phyloP scores from a whole-genome alignment of 331 rosid genomes.

The Telfairia occidentalis region DNA sequence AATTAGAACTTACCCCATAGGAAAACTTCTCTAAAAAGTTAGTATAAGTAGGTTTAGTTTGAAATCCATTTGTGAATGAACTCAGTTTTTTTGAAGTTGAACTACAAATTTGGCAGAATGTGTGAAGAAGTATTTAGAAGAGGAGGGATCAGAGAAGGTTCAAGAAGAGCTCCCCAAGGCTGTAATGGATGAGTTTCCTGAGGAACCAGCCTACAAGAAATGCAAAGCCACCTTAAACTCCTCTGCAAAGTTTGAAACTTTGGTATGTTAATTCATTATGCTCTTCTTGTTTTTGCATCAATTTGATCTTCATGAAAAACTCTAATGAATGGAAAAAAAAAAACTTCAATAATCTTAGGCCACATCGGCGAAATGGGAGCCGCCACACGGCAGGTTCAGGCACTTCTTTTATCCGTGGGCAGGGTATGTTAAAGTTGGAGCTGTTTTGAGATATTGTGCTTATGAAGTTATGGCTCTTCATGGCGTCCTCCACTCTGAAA shows the following conservation, averaged over 20 bases:
- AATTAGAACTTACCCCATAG: no score
- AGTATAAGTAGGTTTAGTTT: no score
- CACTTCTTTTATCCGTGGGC: constrained; percentile 64
- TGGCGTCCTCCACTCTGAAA: constrained; percentile 60
- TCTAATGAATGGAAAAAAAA: background rate
- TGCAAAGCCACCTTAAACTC: constrained; percentile 54
- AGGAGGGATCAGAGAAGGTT: constrained; percentile 33
- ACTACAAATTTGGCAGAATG: constrained; percentile 34
- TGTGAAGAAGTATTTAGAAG: constrained; percentile 47
- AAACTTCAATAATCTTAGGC: constrained; percentile 35
- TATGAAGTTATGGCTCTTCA: constrained; percentile 73
- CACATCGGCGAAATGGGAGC: constrained; percentile 72
- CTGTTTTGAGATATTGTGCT: constrained; percentile 54
- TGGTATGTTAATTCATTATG: constrained; percentile 19
- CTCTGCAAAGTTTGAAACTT: constrained; percentile 40
- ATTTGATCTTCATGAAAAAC: background rate
- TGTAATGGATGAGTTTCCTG: constrained; percentile 47
- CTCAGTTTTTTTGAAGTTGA: no score
- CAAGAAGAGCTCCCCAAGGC: constrained; percentile 16
- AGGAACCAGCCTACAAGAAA: constrained; percentile 53
- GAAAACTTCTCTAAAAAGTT: no score
- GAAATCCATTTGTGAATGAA: no score
- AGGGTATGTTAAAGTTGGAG: constrained; percentile 55
- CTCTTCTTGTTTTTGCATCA: no score
- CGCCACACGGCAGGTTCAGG: constrained; percentile 66